Conservation (phyloP, 2,329 filamentous ascomycete genomes). For the Fusarium piperis region DNA sequence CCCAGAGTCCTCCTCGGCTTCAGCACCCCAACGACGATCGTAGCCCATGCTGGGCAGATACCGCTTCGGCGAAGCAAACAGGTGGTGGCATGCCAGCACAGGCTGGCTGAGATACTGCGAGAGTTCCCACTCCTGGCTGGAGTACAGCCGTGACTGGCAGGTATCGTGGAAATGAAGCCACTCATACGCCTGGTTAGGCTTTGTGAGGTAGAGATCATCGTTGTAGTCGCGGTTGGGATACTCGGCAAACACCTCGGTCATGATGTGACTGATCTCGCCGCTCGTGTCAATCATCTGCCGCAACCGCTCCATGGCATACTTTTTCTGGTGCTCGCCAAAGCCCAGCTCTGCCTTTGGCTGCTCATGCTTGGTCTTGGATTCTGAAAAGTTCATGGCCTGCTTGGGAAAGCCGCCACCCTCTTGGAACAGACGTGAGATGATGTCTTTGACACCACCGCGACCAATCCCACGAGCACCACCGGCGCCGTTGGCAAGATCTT, state of each 20-base stretch:
- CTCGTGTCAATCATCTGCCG: slow-evolving; percentile 81
- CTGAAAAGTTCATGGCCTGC: slow-evolving; percentile 53
- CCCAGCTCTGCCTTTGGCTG: slow-evolving; percentile 70
- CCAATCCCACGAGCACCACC: slow-evolving; percentile 77
- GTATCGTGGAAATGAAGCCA: slow-evolving; percentile 95
- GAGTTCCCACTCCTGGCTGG: slow-evolving; percentile 93
- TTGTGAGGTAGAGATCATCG: slow-evolving; percentile 89
- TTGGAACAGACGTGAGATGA: slow-evolving; percentile 80
- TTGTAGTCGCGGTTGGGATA: slow-evolving; percentile 92
- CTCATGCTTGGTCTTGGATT: slow-evolving; percentile 58
- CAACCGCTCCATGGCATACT: slow-evolving; percentile 75
- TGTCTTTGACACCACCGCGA: slow-evolving; percentile 76
- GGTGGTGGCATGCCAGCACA: slow-evolving; percentile 86
- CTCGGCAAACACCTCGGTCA: slow-evolving; percentile 84
- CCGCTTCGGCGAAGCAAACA: slow-evolving; percentile 81
- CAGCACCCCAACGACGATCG: slow-evolving; percentile 57
- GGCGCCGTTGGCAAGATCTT: slow-evolving; percentile 74
- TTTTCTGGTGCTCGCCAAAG: slow-evolving; percentile 78
- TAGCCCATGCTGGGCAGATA: slow-evolving; percentile 53
- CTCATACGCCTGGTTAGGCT: slow-evolving; percentile 88
- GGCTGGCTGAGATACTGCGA: slow-evolving; percentile 87
- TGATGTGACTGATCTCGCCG: slow-evolving; percentile 80
- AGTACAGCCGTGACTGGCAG: slow-evolving; percentile 80
- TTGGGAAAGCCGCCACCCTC: slow-evolving; percentile 82
- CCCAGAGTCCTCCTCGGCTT: slow-evolving; percentile 56